These are phyloP conservation scores for Cadophora sp. DNA, from an alignment of 2,329 filamentous ascomycete genomes.

Conservation along the genomic window DNA sequence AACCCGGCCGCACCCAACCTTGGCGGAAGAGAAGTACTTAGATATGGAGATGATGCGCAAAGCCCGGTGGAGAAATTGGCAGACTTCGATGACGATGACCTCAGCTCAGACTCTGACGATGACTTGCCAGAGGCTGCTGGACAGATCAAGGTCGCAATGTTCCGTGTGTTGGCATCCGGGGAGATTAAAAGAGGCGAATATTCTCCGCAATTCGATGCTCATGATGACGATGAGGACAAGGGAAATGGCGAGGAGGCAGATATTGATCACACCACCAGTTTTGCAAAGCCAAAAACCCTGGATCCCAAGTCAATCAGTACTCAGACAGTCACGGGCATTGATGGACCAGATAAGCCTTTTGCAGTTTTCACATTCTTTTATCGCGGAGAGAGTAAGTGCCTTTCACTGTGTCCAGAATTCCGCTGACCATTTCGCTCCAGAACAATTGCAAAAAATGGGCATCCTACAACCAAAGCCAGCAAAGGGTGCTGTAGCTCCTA, in stretches of 20 bases:
- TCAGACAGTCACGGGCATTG: constrained; percentile 98
- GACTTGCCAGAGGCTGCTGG: constrained; percentile 94
- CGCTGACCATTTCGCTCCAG: constrained; percentile 53
- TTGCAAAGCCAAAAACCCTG: constrained; percentile 93
- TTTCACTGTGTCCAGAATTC: neutral
- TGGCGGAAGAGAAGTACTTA: constrained; percentile 62
- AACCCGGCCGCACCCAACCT: constrained; percentile 39
- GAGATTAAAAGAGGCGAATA: constrained; percentile 99
- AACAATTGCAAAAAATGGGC: constrained; percentile 96
- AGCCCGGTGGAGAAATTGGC: constrained; percentile 75
- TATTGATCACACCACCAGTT: constrained; percentile 96
- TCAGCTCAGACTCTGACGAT: constrained; percentile 75
- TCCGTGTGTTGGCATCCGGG: constrained; percentile 91
- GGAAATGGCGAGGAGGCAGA: constrained; percentile 72
- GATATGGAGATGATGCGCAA: constrained; percentile 80
- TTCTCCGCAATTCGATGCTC: constrained; percentile 94
- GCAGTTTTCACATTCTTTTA: constrained; percentile 98
- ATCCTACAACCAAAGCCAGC: constrained; percentile 75
- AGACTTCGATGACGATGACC: constrained; percentile 72
- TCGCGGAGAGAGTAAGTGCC: constrained; percentile 83
- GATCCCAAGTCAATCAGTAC: constrained; percentile 98
- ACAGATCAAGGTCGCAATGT: constrained; percentile 98
- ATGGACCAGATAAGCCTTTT: constrained; percentile 94
- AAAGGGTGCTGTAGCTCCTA: constrained; percentile 63
- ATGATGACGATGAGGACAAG: constrained; percentile 83